A percentile compares a stretch with the other conserved stretches of the same genome.
Evolutionary conservation across 352 stramenopile species (phyloP).

Genomic region (Globisporangium ultimum): DNA sequence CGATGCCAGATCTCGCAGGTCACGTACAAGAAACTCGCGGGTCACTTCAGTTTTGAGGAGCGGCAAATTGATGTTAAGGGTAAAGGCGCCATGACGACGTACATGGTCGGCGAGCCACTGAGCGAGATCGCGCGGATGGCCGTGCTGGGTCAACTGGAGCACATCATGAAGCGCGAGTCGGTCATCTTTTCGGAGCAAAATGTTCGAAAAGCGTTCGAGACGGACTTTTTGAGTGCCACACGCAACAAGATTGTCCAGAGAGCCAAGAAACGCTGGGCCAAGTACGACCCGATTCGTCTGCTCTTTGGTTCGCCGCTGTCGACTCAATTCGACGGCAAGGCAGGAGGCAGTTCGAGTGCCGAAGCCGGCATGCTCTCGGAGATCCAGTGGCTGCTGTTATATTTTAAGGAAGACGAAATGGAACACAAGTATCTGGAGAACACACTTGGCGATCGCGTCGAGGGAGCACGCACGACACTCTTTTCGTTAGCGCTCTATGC

Average conservation of each 20-base stretch:
- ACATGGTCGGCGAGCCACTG: constrained; percentile 71
- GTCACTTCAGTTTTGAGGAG: constrained; percentile 76
- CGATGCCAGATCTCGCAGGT: constrained; percentile 80
- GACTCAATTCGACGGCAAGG: constrained; percentile 22
- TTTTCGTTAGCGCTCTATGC: constrained; percentile 54
- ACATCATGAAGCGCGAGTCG: constrained; percentile 69
- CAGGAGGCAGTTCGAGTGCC: constrained; percentile 27
- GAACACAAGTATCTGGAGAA: constrained; percentile 71
- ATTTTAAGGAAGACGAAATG: constrained; percentile 69
- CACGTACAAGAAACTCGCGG: constrained; percentile 77
- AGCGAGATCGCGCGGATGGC: constrained; percentile 60
- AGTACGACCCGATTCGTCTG: constrained; percentile 54
- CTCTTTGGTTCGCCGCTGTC: constrained; percentile 45
- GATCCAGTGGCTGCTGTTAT: constrained; percentile 54
- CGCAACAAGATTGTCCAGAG: constrained; percentile 47
- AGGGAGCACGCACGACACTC: constrained; percentile 59
- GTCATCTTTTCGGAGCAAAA: constrained; percentile 45
- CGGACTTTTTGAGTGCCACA: constrained; percentile 49
- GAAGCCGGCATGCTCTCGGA: constrained; percentile 67
- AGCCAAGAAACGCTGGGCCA: constrained; percentile 47
- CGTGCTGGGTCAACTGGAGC: constrained; percentile 57
- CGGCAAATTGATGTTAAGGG: constrained; percentile 84
- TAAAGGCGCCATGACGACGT: constrained; percentile 83
- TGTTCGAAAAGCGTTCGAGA: constrained; percentile 40
- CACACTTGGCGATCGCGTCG: constrained; percentile 55